Base-by-base conservation (phyloP, 1,139 yeast species). In the Pneumocystis canis region DNA sequence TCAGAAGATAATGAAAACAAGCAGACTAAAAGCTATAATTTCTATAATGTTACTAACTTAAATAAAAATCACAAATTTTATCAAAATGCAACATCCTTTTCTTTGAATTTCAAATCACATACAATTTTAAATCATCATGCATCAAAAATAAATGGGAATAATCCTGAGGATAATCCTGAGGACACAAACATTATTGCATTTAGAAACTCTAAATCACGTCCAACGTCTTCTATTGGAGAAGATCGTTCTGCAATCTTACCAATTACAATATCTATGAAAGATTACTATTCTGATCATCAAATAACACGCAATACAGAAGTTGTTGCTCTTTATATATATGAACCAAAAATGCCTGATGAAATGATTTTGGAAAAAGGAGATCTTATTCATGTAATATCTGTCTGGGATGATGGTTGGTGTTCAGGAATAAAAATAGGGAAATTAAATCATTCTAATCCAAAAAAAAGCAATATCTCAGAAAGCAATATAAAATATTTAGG, bases 381-480 rank as follows among this genome's bases (percentile, higher is more conserved):
- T 57, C 18, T 57, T 57, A 39, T 57, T 57, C 25, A 57, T 35
- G 41, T 57, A 57, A 37, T 57, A 20, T 35, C 59, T 25, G 59
- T 57, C 18, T 57, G 59, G 59, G 41, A 57, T 30, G 59, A 57
- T 57, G 59, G 59, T 7, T 57, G 59, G 59, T 47, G 54, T 25
- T 47, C 54, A 47, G 54, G 54, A 47, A 47, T 47, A 47, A 47
- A 47, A 47, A 47, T 25, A 47, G 54, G 54, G 11, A 47, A 47
- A 47, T 14, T 47, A 11, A 11, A 25, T 28, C 20, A 47, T 25
- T 47, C 25, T 47, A 25, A 47, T 5, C 11, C 54, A 47, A 25
- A 47, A 41, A 41, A 20, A 47, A 47, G 16, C 14, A n/a, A 40
- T 20, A 20, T 16, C 18, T 41, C 28, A 7, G 14, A 41, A 41